Evolutionary conservation across 768 basidiomycete species (phyloP).

Genomic region (Mycena maculata): DNA sequence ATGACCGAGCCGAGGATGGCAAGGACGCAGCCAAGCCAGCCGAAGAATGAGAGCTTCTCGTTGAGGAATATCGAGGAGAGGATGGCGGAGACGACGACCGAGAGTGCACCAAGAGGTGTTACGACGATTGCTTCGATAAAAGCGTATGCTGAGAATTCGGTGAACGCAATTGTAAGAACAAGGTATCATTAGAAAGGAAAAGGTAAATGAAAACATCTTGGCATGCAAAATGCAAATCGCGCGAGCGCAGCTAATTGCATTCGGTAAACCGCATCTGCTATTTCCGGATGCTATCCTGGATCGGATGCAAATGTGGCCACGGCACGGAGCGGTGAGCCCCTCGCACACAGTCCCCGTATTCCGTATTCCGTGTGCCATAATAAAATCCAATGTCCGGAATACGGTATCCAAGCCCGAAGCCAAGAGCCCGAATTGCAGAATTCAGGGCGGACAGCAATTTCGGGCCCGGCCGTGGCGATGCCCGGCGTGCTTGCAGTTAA

Average conservation of each 20-base stretch:
- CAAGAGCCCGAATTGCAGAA: too few relatives aligned
- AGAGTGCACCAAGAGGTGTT: conserved; percentile 96
- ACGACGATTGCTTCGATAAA: conserved; percentile 95
- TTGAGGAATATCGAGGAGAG: conserved; percentile 94
- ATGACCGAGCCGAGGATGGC: conserved; percentile 92
- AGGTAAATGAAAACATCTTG: not conserved
- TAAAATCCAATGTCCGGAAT: too few relatives aligned
- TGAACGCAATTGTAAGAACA: conserved; percentile 41
- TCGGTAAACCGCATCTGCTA: too few relatives aligned
- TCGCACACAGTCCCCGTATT: too few relatives aligned
- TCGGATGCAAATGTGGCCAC: too few relatives aligned
- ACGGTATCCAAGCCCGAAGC: too few relatives aligned
- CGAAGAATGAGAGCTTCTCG: conserved; percentile 94
- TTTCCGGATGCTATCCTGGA: too few relatives aligned
- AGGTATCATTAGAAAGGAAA: conserved; percentile 39
- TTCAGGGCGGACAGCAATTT: too few relatives aligned
- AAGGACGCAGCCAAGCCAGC: conserved; percentile 93
- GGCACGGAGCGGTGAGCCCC: too few relatives aligned
- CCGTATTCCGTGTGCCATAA: too few relatives aligned
- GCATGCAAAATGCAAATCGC: not conserved
- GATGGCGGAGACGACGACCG: conserved; percentile 95
- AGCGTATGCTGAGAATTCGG: conserved; percentile 71
- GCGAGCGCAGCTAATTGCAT: not conserved
- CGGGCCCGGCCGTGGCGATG: too few relatives aligned
- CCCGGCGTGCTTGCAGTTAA: too few relatives aligned